Base-by-base conservation (phyloP, 1,284 basidiomycete species). In the Xerocomus nothofagi region DNA sequence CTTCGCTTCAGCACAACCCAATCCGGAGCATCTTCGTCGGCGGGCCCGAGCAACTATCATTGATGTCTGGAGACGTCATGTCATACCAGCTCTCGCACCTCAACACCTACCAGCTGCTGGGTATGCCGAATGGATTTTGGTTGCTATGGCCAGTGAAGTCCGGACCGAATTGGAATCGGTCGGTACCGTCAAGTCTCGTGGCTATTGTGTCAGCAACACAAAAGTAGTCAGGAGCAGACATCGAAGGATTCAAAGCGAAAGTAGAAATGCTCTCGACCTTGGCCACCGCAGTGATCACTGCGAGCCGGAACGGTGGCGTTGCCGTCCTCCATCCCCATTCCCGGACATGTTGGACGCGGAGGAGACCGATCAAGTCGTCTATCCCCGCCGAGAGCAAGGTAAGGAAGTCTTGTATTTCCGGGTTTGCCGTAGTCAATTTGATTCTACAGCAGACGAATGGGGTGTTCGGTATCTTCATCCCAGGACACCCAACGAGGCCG, bases 21-120 rank as follows among this genome's bases (percentile, higher is more conserved):
- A 57, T 5, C 59, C 74, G n/a, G 69, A 72, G 20, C 59, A 62
- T 31, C 77, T 89, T 49, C 81, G 88, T 26, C 74, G 79, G 43
- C 78, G 80, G 50, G 90, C 90, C 3, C 84, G 90, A 29, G 86
- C 88, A 9, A 71, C 79, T 3, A 77, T 93, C 11, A 79, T 92
- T 14, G 88, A 93, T 61, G 77, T 82, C 4, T 92, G 85, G 65
- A 78, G 89, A 17, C 77, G 77, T 18, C 79, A 83, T 62, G 80
- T 91, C 24, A 63, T 90, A 21, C 71, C 79, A 24, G 75, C 76
- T 52, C 70, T 80, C 55, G 66, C 52, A 36, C 48, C 51, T 34
- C 62, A 66, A 20, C 57, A 68, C 32, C 10, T 52, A 7, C 65
- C 65, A 52, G 33, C 55, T 17, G 67, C 59, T 24, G 65, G 65